Base-by-base conservation (phyloP, 2,329 filamentous ascomycete species). In the Dothideomycetidae sp. region DNA sequence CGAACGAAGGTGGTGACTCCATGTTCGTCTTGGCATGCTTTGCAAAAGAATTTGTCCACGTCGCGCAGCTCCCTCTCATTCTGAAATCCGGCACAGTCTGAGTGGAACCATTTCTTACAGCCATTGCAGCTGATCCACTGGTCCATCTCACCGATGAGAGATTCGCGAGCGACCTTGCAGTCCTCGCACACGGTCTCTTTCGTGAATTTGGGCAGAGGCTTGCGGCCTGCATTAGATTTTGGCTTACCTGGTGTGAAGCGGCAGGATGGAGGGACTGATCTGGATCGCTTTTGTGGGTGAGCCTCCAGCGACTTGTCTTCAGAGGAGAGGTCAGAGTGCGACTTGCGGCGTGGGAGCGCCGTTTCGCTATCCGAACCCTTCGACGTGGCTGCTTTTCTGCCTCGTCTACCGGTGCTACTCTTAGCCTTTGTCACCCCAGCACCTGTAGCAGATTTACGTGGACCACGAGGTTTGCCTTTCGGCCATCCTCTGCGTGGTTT, bases 61-160 rank as follows among this genome's bases (percentile, higher is more conserved):
- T 71, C 71, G 39, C 72, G 68, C 21, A 77, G 69, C 50, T 78
- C 73, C 16, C 69, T 63, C 45, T 73, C 71, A 47, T 66, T 75
- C 51, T 70, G 72, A 54, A 79, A 76, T 3, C 73, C 74, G 34
- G 74, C 74, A 51, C 75, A 80, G 37, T 72, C 67, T 42, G 73
- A 73, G 55, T 80, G 75, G 49, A 73, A 78, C 75, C 75, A 80
- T 40, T 64, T 64, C 50, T 77, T 75, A 56, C 75, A 80, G 16
- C 72, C 74, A 53, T 79, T 74, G 50, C 75, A 80, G 29, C 68
- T 70, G 43, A 80, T 75, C 75, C 75, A 80, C 38, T 70, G 64
- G 44, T 76, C 69, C 41, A 65, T 61, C 37, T 73, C 70, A 9
- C 60, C 63, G 21, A 64, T 63, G 14, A 61, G 54, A 23, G 66